Base-by-base conservation (phyloP, 163 green algal genomes). In the Trebouxia gelatinosa region DNA sequence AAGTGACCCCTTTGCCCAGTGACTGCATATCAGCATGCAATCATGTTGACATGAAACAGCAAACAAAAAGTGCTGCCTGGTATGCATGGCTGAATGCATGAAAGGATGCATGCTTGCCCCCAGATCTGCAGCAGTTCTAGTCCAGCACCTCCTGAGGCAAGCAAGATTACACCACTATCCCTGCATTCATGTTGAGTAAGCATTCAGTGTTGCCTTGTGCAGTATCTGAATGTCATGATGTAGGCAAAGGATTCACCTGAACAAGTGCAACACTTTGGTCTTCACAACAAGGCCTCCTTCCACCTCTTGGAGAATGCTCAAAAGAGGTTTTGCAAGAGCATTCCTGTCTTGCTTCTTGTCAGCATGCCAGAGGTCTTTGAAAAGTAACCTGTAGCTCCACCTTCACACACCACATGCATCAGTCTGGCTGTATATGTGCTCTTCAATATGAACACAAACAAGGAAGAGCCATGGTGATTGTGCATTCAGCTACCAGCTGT, bases 41-140 rank as follows among this genome's bases (percentile, higher is more conserved):
- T 50, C 62, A 71, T 71, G 62, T 71, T 46, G 32, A 43, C 62
- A 71, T 71, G 62, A 65, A 65, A 65, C 54, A 65, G 54, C 54
- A 65, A 65, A 65, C 54, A 32, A 65, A 65, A 65, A 65, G 54
- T 65, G 54, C 11, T 65, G 54, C 23, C 54, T 65, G 11, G 54
- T 65, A 65, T 65, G 54, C 54, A 65, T 65, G 23, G 54, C 54
- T 65, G 11, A 65, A 65, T 61, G 28, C 50, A 61, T 61, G 50
- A 13, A 61, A 61, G 50, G 50, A 61, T 61, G 50, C 50, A 61
- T 61, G 50, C 50, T 13, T 61, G 28, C 50, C 50, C 50, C 50
- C 50, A 61, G 7, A 61, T 61, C 50, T 61, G 50, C 50, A 61
- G 50, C 7, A 61, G 50, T 23, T 61, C 50, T 61, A 61, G 50